These are phyloP conservation scores for Sarcodon aspratus DNA, from an alignment of 768 basidiomycete species.

Conservation along the genomic window DNA sequence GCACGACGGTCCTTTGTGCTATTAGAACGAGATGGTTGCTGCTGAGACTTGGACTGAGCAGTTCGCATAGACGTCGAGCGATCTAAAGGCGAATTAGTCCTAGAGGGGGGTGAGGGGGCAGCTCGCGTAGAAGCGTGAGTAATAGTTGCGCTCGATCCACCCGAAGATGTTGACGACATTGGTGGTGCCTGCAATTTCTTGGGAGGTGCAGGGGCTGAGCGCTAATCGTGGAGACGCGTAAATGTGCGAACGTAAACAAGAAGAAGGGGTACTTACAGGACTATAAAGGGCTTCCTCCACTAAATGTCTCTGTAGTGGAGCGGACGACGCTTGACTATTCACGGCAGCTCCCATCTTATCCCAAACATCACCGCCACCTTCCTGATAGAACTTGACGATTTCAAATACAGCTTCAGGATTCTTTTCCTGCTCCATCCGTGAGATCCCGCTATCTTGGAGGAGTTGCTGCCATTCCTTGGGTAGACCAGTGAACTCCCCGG, in stretches of 20 bases:
- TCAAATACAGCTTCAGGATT: slow-evolving; percentile 98
- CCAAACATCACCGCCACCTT: slow-evolving; percentile 66
- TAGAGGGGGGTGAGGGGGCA: too few species aligned
- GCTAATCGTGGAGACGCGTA: slow-evolving; percentile 14
- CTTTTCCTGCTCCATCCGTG: slow-evolving; percentile 88
- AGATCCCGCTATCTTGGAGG: slow-evolving; percentile 91
- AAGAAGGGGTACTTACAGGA: slow-evolving; percentile 33
- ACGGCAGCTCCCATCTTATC: slow-evolving; percentile 58
- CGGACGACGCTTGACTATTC: slow-evolving; percentile 12
- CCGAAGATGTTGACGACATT: slow-evolving; percentile 3
- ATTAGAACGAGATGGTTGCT: neutral
- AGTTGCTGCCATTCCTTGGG: slow-evolving; percentile 99
- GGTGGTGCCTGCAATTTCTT: slow-evolving; percentile 24
- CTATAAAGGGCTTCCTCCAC: slow-evolving; percentile 42
- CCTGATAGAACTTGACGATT: slow-evolving; percentile 98
- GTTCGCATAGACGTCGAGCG: neutral
- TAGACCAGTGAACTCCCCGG: slow-evolving; percentile 94
- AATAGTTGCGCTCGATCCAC: too few species aligned
- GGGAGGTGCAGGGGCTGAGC: slow-evolving; percentile 28
- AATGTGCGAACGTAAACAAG: neutral
- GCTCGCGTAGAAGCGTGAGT: too few species aligned
- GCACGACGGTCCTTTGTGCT: slow-evolving; percentile 28
- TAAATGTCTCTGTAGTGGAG: slow-evolving; percentile 12
- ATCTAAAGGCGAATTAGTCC: neutral
- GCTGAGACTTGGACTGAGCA: neutral